Evolutionary conservation across 345 rosid genomes (phyloP).

Genomic region (Populus deltoides): DNA sequence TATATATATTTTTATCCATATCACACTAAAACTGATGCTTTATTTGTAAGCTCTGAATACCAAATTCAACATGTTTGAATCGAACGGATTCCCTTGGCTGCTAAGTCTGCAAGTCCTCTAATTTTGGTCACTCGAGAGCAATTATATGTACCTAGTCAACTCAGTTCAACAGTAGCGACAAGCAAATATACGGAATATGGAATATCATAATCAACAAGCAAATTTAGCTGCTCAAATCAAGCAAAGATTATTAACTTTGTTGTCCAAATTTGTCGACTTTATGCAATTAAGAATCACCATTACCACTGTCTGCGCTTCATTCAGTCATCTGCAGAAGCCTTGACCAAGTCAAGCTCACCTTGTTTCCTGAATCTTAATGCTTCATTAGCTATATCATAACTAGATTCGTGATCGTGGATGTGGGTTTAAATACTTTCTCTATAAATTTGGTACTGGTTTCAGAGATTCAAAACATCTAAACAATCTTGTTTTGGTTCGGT

Average conservation of each 20-base stretch:
- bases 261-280: not conserved
- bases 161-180: too few species aligned
- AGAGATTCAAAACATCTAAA: not conserved
- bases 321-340: not conserved
- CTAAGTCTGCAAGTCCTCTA: not conserved
- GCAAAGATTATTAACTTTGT: constrained; percentile 20
- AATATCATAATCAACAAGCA: constrained; percentile 18
- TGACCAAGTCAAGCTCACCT: not conserved
- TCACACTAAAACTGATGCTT: too few species aligned
- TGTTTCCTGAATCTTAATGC: not conserved
- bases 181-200: too few species aligned
- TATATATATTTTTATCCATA: too few species aligned
- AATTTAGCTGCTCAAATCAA: constrained; percentile 34
- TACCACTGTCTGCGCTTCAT: not conserved
- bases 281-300: not conserved
- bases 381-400: not conserved
- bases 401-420: not conserved
- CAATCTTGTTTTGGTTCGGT: not conserved
- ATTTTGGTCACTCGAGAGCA: too few species aligned
- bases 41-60: too few species aligned
- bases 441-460: not conserved
- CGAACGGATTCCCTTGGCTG: not conserved
- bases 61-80: not conserved
- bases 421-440: not conserved
- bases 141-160: too few species aligned